phyloP scores from a whole-genome alignment of 202 grass and related monocot genomes.

The Miscanthus sacchariflorus region DNA sequence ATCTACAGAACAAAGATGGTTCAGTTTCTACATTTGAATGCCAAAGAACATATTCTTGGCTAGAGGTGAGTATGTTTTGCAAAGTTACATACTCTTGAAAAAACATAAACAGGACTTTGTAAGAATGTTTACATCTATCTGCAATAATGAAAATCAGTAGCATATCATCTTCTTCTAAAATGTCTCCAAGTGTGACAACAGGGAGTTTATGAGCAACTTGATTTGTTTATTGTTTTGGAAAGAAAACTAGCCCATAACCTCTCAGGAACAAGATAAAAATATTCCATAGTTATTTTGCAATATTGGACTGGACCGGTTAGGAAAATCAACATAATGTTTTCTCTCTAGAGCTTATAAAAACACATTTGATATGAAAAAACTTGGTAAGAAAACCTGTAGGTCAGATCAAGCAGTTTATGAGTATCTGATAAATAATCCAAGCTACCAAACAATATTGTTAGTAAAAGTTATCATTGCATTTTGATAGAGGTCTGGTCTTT shows the following conservation, averaged over 20 bases:
- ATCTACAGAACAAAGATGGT: conserved; percentile 46
- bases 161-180: not conserved
- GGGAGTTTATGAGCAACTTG: not conserved
- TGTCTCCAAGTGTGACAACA: not conserved
- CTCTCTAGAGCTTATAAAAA: no score
- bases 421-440: no score
- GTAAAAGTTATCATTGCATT: no score
- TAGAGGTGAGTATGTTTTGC: conserved; percentile 26
- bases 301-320: no score
- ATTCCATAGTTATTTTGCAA: no score
- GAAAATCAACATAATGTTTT: no score
- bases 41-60: conserved; percentile 25
- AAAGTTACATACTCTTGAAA: not conserved
- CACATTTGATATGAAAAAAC: no score
- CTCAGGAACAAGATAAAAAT: no score
- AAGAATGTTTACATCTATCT: not conserved
- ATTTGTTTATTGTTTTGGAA: not conserved
- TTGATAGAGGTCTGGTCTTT: no score
- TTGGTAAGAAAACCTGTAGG: no score
- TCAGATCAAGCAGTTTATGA: no score
- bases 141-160: not conserved
- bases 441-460: no score
- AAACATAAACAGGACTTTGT: not conserved
- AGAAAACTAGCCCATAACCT: not conserved
- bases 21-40: conserved; percentile 22